Percentiles rank a stretch among this genome's conserved stretches.
phyloP scores from a whole-genome alignment of 2,329 filamentous ascomycete species.

The Trichoderma breve region DNA sequence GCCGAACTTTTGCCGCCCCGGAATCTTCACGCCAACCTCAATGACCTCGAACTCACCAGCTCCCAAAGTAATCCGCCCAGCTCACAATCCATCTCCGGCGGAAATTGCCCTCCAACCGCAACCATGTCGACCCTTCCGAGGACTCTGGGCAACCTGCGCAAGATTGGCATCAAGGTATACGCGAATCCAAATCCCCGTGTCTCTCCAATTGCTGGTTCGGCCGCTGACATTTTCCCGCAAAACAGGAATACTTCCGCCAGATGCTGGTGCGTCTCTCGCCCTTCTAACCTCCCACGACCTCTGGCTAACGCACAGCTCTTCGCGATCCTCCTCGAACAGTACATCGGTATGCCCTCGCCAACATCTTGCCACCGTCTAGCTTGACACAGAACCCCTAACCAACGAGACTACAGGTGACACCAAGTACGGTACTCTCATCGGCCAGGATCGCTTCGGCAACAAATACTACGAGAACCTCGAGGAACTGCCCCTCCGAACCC shows the following conservation, averaged over 20 bases:
- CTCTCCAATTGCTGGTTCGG: not conserved
- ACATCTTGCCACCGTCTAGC: not conserved
- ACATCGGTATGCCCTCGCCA: conserved; percentile 49
- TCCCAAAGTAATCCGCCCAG: not conserved
- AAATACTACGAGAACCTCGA: conserved; percentile 97
- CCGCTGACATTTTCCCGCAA: conserved; percentile 24
- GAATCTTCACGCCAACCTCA: not conserved
- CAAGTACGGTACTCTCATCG: conserved; percentile 85
- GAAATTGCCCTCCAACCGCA: conserved; percentile 36
- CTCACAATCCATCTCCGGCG: conserved; percentile 15
- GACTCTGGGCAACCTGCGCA: conserved; percentile 83
- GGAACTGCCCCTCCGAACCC: conserved; percentile 89
- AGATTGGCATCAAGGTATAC: conserved; percentile 89
- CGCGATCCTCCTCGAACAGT: conserved; percentile 39
- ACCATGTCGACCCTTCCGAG: conserved; percentile 88
- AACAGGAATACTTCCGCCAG: conserved; percentile 89
- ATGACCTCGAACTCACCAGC: not conserved
- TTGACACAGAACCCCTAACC: not conserved
- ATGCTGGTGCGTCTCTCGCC: conserved; percentile 69
- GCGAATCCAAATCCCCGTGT: no score
- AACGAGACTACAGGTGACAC: conserved; percentile 73
- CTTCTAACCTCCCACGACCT: conserved; percentile 27
- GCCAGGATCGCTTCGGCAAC: conserved; percentile 87
- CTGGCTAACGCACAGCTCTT: conserved; percentile 24
- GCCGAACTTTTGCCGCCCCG: conserved; percentile 34